Evolutionary conservation across 192 early-diverging fungal species (phyloP).

Genomic region (Rhizoclosmatium sp.): DNA sequence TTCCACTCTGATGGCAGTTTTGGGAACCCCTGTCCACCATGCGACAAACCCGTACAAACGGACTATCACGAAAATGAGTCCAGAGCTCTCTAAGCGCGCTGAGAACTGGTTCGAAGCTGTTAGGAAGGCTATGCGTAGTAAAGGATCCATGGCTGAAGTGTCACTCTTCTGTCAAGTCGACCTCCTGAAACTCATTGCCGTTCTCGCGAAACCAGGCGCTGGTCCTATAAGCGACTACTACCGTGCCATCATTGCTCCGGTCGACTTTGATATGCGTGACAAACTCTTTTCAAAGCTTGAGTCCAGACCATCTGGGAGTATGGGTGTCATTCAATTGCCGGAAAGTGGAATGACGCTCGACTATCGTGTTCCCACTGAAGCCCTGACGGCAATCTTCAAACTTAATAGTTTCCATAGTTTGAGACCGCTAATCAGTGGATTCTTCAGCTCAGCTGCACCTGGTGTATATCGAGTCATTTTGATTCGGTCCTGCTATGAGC

Average conservation of each 20-base stretch:
- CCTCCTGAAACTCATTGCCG: constrained; percentile 75
- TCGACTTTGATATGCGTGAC: constrained; percentile 81
- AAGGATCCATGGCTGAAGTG: constrained; percentile 65
- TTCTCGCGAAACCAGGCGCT: constrained; percentile 54
- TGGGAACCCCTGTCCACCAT: constrained; percentile 9
- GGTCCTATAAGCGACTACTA: constrained; percentile 47
- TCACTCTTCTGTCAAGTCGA: constrained; percentile 78
- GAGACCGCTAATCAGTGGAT: constrained; percentile 71
- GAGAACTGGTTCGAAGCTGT: constrained; percentile 42
- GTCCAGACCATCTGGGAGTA: neutral
- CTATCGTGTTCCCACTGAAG: constrained; percentile 77
- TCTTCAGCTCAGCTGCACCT: constrained; percentile 74
- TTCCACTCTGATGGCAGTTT: neutral
- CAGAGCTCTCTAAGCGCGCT: constrained; percentile 41
- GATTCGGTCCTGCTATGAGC: constrained; percentile 74
- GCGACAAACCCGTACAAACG: constrained; percentile 3
- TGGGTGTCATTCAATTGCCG: constrained; percentile 14
- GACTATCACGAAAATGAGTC: neutral
- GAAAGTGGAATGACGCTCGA: constrained; percentile 58
- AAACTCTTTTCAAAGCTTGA: constrained; percentile 62
- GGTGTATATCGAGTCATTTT: constrained; percentile 82
- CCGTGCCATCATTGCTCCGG: constrained; percentile 69
- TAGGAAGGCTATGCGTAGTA: constrained; percentile 36
- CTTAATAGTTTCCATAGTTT: constrained; percentile 80
- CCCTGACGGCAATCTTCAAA: constrained; percentile 79